phyloP scores from a whole-genome alignment of 148 eudicot species.

The Diospyros kaki region DNA sequence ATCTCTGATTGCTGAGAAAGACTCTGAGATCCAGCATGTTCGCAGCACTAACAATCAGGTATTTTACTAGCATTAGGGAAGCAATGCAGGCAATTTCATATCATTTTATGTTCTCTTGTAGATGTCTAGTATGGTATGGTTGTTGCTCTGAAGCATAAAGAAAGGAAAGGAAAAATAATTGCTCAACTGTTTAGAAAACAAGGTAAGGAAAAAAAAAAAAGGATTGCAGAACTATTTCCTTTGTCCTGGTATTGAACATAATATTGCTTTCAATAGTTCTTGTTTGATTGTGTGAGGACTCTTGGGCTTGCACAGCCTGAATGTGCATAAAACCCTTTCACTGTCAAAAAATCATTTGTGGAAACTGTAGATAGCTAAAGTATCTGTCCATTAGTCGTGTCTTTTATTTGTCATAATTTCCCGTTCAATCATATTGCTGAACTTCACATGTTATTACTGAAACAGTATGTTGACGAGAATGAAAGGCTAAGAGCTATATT shows the following conservation, averaged over 20 bases:
- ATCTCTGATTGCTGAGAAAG: constrained; percentile 86
- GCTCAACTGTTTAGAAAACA: not conserved
- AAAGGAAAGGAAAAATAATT: not conserved
- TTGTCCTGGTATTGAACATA: too few species aligned
- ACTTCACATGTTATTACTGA: constrained; percentile 6
- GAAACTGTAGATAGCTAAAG: not conserved
- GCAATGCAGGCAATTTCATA: not conserved
- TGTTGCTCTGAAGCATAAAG: not conserved
- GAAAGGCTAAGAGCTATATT: constrained; percentile 92
- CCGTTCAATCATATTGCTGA: not conserved
- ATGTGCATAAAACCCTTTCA: not conserved
- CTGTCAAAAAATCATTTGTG: not conserved
- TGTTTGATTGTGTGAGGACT: not conserved
- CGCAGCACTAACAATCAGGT: constrained; percentile 92
- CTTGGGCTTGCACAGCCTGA: not conserved
- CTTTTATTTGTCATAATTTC: not conserved
- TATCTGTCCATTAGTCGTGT: not conserved
- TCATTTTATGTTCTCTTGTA: not conserved
- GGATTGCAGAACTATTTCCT: too few species aligned
- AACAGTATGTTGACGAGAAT: constrained; percentile 92
- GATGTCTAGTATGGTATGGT: not conserved
- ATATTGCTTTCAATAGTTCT: not conserved
- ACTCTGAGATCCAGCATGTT: constrained; percentile 73
- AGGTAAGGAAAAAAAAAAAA: too few species aligned
- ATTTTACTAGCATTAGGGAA: constrained; percentile 1